A percentile compares a stretch with the other conserved stretches of the same genome.
These are phyloP conservation scores for Phytomonas francai DNA, from an alignment of 208 protist species.

Conservation along the genomic window DNA sequence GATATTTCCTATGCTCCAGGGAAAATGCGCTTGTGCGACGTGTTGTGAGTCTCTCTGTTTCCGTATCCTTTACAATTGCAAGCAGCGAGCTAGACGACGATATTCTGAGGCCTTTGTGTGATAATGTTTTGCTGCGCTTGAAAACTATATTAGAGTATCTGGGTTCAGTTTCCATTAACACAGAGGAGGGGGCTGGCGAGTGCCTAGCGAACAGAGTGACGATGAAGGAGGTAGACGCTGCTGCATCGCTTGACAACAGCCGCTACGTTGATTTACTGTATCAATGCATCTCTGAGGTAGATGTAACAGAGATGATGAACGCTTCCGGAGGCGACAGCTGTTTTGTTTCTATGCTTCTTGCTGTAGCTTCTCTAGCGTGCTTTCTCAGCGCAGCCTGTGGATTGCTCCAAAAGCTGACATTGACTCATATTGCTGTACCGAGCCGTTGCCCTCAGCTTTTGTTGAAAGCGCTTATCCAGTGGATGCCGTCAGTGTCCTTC, in stretches of 20 bases:
- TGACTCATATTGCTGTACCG: neutral
- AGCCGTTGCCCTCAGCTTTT: neutral
- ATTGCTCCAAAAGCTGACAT: neutral
- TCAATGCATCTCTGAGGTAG: constrained; percentile 18
- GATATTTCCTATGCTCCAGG: constrained; percentile 12
- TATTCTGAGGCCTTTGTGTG: constrained; percentile 25
- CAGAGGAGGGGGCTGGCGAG: neutral
- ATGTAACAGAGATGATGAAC: constrained; percentile 16
- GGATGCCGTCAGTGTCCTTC: neutral
- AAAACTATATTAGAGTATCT: constrained; percentile 37
- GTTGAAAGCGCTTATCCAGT: neutral
- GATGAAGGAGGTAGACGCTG: constrained; percentile 4
- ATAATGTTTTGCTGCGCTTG: constrained; percentile 37
- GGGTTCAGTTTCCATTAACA: constrained; percentile 16
- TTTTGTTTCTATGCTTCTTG: neutral
- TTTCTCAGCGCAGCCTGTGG: neutral
- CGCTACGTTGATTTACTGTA: constrained; percentile 13
- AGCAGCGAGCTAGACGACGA: constrained; percentile 24
- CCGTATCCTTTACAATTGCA: constrained; percentile 40
- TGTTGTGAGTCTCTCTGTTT: constrained; percentile 32
- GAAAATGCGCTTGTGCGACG: constrained; percentile 17
- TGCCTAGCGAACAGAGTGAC: neutral
- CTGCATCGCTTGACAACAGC: neutral
- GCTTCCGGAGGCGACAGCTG: constrained; percentile 12
- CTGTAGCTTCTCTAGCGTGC: neutral